These are phyloP conservation scores for Xylariaceae sp. DNA, from an alignment of 2,329 filamentous ascomycete species.

Conservation along the genomic window DNA sequence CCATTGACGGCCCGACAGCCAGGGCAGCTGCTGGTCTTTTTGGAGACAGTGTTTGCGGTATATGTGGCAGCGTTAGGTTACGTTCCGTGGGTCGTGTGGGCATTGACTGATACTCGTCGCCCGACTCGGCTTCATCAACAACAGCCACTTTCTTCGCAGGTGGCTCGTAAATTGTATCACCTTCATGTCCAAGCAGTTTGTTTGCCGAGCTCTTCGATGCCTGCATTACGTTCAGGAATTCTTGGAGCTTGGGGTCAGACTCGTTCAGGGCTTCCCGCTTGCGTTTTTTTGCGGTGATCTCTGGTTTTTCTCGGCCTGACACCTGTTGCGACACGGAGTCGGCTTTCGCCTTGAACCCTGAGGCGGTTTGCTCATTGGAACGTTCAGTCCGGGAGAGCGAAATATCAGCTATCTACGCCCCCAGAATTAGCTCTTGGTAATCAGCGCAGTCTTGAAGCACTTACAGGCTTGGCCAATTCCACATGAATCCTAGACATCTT, in stretches of 20 bases:
- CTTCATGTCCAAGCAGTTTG: slow-evolving; percentile 51
- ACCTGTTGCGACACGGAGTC: slow-evolving; percentile 23
- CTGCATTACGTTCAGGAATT: slow-evolving; percentile 82
- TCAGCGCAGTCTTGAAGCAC: slow-evolving; percentile 26
- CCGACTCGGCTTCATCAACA: slow-evolving; percentile 56
- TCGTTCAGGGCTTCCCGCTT: slow-evolving; percentile 58
- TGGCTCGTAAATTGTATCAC: slow-evolving; percentile 35
- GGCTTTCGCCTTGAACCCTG: slow-evolving; percentile 35
- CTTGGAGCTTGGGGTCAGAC: slow-evolving; percentile 74
- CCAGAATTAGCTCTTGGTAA: slow-evolving; percentile 1
- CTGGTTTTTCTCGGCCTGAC: slow-evolving; percentile 2
- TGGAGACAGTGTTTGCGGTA: neutral
- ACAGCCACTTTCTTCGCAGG: slow-evolving; percentile 39
- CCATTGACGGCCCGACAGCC: neutral
- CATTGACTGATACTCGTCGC: slow-evolving; percentile 70
- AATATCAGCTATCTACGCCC: slow-evolving; percentile 41
- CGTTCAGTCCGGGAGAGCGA: slow-evolving; percentile 32
- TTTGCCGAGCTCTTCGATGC: slow-evolving; percentile 57
- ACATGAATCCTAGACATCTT: slow-evolving; percentile 92
- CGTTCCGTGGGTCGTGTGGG: slow-evolving; percentile 50
- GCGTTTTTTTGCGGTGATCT: slow-evolving; percentile 55
- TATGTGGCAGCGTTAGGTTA: slow-evolving; percentile 37
- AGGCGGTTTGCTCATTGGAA: slow-evolving; percentile 7
- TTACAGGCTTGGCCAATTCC: slow-evolving; percentile 78
- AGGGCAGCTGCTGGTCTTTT: neutral